Conservation (phyloP, 345 rosid species). For the rapeseed (Brassica napus) region DNA sequence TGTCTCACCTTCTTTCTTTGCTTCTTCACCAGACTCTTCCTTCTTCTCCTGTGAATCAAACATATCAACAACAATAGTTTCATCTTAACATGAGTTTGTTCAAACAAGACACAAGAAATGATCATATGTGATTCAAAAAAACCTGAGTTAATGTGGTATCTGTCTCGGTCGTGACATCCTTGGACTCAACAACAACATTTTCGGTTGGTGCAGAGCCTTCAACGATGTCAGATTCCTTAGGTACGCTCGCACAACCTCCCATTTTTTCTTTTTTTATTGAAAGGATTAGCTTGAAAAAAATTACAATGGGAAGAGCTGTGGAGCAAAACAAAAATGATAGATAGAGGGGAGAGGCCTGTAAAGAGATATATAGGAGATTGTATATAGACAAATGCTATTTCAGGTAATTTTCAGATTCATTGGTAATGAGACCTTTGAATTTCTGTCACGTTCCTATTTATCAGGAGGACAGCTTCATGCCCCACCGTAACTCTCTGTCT, state of each 20-base stretch:
- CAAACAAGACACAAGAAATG: not conserved
- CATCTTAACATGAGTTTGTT: not conserved
- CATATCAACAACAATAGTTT: slow-evolving; percentile 13
- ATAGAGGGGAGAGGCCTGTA: not conserved
- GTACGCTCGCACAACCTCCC: slow-evolving; percentile 43
- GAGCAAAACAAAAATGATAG: not conserved
- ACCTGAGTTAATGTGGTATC: slow-evolving; percentile 30
- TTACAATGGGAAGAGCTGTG: slow-evolving; percentile 21
- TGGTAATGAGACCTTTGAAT: slow-evolving; percentile 13
- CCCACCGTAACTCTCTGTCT: slow-evolving; percentile 26
- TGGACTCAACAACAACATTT: slow-evolving; percentile 32
- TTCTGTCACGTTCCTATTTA: slow-evolving; percentile 19
- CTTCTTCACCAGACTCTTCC: slow-evolving; percentile 35
- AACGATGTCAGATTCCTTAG: slow-evolving; percentile 41
- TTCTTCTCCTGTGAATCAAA: slow-evolving; percentile 26
- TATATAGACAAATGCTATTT: slow-evolving; percentile 14
- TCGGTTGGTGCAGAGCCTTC: slow-evolving; percentile 24
- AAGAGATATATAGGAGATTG: slow-evolving; percentile 1
- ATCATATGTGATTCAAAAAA: slow-evolving; percentile 13
- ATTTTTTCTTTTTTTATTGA: slow-evolving; percentile 8
- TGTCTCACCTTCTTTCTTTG: slow-evolving; percentile 35
- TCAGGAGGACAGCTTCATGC: slow-evolving; percentile 3
- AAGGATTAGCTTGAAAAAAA: not conserved
- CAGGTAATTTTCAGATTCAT: slow-evolving; percentile 15
- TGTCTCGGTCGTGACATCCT: slow-evolving; percentile 16